Evolutionary conservation across 345 rosid species (phyloP), one percentile per base, ranked within the genome.

Genomic region (Corchorus capsularis): DNA sequence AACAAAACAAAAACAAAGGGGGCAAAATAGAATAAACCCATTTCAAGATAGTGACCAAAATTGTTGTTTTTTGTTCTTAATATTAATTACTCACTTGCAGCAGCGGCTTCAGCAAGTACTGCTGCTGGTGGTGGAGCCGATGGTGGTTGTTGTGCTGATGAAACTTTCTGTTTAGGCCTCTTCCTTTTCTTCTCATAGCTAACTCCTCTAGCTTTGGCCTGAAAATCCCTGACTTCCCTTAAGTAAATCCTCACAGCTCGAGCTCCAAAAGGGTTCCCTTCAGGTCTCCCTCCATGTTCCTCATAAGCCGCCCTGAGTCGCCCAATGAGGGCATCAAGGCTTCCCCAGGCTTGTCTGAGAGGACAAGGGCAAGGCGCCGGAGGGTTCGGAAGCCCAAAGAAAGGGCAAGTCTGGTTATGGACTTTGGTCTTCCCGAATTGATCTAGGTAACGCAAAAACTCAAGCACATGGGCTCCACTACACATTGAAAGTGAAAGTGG

Each of bases 251-350:
- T 88, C 64, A 94, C 93, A 8, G 97, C 92, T 50, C 91, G 85
- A 57, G 97, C 94, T 61, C 92, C 98, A 50, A 94, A 93, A 3
- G 98, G 98, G 87, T 91, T 94, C 11, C 86, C 87, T 78, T 93
- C 98, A 0, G 97, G 93, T 69, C 86, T 80, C 27, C 97, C 93
- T 8, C 98, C 98, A 69, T 92, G 87, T 77, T 94, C 97, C 80
- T 94, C 98, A 59, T 85, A 92, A 6, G 98, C 98, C 6, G 98
- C 97, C n/a, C 98, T 80, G 46, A 94, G 97, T 46, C 98, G 91
- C 11, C 97, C 98, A 43, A 94, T 93, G 78, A 94, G 95, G n/a
- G 98, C 97, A 43, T 93, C 98, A 0, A 94, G 93, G 87, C 98
- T 94, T 65, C 98, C 98, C 98, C 98, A 94, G 3, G 98, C 98